A percentile compares a stretch with the other conserved stretches of the same genome.
These are phyloP conservation scores for Citrus maxima DNA, from an alignment of 345 rosid species.

Conservation along the genomic window DNA sequence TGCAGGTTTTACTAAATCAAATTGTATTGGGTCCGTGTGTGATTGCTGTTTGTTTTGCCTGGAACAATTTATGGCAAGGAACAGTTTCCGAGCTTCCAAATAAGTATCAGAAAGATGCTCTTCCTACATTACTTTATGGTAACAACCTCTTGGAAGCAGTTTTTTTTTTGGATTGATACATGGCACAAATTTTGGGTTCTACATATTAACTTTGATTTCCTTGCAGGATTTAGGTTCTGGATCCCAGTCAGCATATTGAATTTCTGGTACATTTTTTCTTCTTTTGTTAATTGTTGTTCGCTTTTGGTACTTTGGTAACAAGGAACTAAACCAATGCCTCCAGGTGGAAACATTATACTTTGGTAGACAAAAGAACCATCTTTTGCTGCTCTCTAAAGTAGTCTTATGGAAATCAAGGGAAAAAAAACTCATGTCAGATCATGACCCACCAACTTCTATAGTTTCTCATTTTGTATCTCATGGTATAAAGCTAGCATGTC, in stretches of 20 bases:
- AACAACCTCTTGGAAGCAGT: slow-evolving; percentile 15
- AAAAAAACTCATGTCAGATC: not conserved
- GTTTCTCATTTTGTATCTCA: not conserved
- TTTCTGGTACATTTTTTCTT: slow-evolving; percentile 54
- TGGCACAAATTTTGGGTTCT: not conserved
- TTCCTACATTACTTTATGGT: slow-evolving; percentile 78
- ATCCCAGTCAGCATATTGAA: slow-evolving; percentile 84
- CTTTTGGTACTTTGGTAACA: not conserved
- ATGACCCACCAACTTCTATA: not conserved
- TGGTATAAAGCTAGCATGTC: not conserved
- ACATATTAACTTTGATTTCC: slow-evolving; percentile 8
- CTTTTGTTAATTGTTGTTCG: not conserved
- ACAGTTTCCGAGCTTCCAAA: slow-evolving; percentile 66
- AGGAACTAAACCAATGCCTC: not conserved
- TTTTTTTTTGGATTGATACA: slow-evolving; percentile 2
- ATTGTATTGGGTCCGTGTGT: slow-evolving; percentile 86
- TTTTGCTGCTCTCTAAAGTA: not conserved
- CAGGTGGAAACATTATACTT: not conserved
- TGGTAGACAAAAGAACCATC: not conserved
- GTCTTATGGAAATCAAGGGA: not conserved
- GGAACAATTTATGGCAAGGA: slow-evolving; percentile 91
- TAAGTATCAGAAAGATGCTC: slow-evolving; percentile 78
- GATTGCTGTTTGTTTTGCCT: slow-evolving; percentile 83
- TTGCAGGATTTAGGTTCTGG: slow-evolving; percentile 95
- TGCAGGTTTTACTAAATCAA: slow-evolving; percentile 84